These are phyloP conservation scores for Boletus subcaerulescens DNA, from an alignment of 768 basidiomycete genomes.

Conservation along the genomic window DNA sequence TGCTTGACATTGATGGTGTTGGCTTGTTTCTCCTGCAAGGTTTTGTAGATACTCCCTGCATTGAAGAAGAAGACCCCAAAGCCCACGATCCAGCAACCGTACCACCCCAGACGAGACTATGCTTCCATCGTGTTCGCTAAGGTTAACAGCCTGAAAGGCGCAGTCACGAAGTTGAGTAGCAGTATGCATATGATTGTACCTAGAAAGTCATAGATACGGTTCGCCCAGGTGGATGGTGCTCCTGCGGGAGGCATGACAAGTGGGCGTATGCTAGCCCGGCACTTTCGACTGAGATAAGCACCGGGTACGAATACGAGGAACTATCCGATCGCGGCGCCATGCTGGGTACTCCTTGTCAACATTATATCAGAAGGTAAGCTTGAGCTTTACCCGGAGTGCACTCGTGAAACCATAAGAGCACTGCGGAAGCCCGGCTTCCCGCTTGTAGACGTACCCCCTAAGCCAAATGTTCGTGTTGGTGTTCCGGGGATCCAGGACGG, in stretches of 20 bases:
- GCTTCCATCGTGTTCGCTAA: conserved; percentile 56
- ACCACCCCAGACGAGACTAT: conserved; percentile 75
- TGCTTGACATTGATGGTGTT: no score
- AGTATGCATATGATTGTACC: conserved; percentile 60
- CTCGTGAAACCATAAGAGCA: conserved; percentile 86
- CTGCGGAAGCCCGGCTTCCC: conserved; percentile 89
- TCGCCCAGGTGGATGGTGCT: conserved; percentile 43
- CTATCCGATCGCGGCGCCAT: conserved; percentile 88
- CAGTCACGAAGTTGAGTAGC: conserved; percentile 76
- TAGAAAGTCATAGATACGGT: conserved; percentile 60
- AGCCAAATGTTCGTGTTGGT: conserved; percentile 97
- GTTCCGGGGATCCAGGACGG: conserved; percentile 91
- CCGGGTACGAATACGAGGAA: conserved; percentile 89
- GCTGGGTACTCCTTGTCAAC: conserved; percentile 45
- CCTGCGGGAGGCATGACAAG: conserved; percentile 59
- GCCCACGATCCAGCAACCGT: conserved; percentile 72
- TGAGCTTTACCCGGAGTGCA: conserved; percentile 82
- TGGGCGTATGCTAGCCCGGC: conserved; percentile 78
- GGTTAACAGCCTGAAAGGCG: conserved; percentile 82
- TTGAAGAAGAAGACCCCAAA: conserved; percentile 72
- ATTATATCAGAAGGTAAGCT: neutral
- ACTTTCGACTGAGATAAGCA: conserved; percentile 74
- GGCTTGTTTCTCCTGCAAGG: conserved; percentile 40
- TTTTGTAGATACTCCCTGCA: conserved; percentile 52
- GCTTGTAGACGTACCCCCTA: conserved; percentile 94